phyloP scores from a whole-genome alignment of 768 basidiomycete genomes.

The Mycena chlorophos region DNA sequence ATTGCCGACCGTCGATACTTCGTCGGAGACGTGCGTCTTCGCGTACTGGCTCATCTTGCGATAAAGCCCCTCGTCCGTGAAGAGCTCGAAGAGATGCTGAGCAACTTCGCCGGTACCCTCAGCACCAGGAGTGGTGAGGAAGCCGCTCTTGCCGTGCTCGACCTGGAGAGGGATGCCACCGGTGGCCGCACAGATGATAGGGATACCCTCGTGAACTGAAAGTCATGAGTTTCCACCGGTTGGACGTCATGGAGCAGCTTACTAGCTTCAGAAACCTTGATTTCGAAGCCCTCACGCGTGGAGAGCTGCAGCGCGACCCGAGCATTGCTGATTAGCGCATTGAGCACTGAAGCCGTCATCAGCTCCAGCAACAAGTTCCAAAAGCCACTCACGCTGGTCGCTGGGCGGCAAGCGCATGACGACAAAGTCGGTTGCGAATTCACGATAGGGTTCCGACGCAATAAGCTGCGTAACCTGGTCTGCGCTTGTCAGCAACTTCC shows the following conservation, averaged over 20 bases:
- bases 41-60: slow-evolving; percentile 65
- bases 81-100: slow-evolving; percentile 71
- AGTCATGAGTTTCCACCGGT: background rate
- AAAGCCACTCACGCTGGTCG: slow-evolving; percentile 64
- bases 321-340: slow-evolving; percentile 85
- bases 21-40: slow-evolving; percentile 76
- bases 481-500: no score
- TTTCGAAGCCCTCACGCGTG: slow-evolving; percentile 94
- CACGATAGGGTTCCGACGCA: slow-evolving; percentile 48
- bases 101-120: slow-evolving; percentile 73
- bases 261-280: slow-evolving; percentile 90
- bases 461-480: slow-evolving; percentile 72
- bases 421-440: slow-evolving; percentile 62
- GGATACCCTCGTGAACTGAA: slow-evolving; percentile 77
- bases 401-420: slow-evolving; percentile 82
- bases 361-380: slow-evolving; percentile 6
- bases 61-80: slow-evolving; percentile 72
- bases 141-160: slow-evolving; percentile 85
- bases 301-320: slow-evolving; percentile 91
- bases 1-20: slow-evolving; percentile 83
- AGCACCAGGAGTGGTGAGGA: slow-evolving; percentile 66
- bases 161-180: slow-evolving; percentile 96
- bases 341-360: slow-evolving; percentile 58
- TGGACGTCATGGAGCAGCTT: background rate
- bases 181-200: slow-evolving; percentile 79